phyloP scores from a whole-genome alignment of 352 stramenopile genomes.

The Aphanomyces astaci region DNA sequence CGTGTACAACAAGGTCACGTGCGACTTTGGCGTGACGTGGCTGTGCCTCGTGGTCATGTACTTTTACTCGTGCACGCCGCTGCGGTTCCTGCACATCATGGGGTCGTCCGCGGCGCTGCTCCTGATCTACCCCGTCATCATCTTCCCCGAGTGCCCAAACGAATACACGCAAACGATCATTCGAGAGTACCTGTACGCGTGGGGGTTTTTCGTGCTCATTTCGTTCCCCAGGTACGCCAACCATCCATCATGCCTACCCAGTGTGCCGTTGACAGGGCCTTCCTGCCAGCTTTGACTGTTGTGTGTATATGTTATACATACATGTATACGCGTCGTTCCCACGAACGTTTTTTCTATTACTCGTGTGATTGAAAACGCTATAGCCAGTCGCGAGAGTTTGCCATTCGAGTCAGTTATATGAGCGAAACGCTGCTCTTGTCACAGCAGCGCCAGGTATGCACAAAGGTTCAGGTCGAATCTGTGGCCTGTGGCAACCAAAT shows the following conservation, averaged over 20 bases:
- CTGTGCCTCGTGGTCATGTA: constrained; percentile 80
- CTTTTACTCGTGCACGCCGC: constrained; percentile 72
- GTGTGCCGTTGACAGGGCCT: too few relatives aligned
- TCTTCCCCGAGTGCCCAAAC: constrained; percentile 47
- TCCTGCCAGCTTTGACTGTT: too few relatives aligned
- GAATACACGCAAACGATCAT: constrained; percentile 33
- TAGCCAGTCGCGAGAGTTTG: constrained; percentile 65
- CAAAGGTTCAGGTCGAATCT: too few relatives aligned
- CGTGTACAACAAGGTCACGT: constrained; percentile 76
- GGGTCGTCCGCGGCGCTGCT: constrained; percentile 61
- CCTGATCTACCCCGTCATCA: constrained; percentile 58
- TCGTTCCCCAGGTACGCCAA: constrained; percentile 36
- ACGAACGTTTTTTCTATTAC: too few relatives aligned
- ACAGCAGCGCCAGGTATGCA: constrained; percentile 55
- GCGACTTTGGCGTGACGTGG: constrained; percentile 75
- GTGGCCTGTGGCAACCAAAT: too few relatives aligned
- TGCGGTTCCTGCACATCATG: constrained; percentile 72
- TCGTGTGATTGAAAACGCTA: constrained; percentile 13
- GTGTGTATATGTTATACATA: too few relatives aligned
- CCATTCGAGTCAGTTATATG: constrained; percentile 78
- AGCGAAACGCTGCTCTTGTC: constrained; percentile 75
- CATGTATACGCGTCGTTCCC: too few relatives aligned
- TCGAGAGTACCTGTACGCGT: constrained; percentile 71
- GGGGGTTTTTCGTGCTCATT: constrained; percentile 76
- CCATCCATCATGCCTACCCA: background rate